These are phyloP conservation scores for Neolentinus lepideus DNA, from an alignment of 1,284 basidiomycete genomes.

Conservation along the genomic window DNA sequence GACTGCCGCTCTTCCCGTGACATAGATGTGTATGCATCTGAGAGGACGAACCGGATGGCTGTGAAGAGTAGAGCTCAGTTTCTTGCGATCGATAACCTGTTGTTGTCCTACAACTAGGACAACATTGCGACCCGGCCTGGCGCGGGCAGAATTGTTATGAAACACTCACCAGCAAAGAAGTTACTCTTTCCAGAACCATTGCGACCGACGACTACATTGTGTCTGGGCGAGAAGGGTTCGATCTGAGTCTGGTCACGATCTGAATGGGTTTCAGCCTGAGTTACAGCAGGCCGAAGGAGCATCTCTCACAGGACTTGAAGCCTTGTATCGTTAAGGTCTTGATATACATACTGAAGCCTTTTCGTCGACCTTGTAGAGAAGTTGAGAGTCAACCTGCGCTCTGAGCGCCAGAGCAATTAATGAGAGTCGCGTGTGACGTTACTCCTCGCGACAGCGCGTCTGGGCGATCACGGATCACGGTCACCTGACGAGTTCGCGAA, in stretches of 20 bases:
- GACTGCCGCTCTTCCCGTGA: slow-evolving; percentile 89
- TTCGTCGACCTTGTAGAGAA: no score
- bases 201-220: slow-evolving; percentile 92
- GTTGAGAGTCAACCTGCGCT: no score
- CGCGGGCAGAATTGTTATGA: background rate
- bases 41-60: slow-evolving; percentile 96
- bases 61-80: no score
- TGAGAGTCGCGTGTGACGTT: background rate
- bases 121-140: no score
- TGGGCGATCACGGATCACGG: background rate
- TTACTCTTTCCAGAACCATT: slow-evolving; percentile 97
- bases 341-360: slow-evolving; percentile 55
- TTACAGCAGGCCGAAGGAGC: background rate
- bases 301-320: slow-evolving; percentile 87
- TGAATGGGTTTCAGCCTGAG: slow-evolving; percentile 16
- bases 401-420: background rate
- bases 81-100: no score
- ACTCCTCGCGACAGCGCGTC: background rate
- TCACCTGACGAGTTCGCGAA: background rate
- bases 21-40: slow-evolving; percentile 96
- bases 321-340: slow-evolving; percentile 93
- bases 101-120: no score
- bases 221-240: slow-evolving; percentile 75
- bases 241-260: slow-evolving; percentile 81
- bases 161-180: slow-evolving; percentile 79